These are phyloP conservation scores for Pyrus bretschneideri DNA, from an alignment of 306 rosid species.

Conservation along the genomic window DNA sequence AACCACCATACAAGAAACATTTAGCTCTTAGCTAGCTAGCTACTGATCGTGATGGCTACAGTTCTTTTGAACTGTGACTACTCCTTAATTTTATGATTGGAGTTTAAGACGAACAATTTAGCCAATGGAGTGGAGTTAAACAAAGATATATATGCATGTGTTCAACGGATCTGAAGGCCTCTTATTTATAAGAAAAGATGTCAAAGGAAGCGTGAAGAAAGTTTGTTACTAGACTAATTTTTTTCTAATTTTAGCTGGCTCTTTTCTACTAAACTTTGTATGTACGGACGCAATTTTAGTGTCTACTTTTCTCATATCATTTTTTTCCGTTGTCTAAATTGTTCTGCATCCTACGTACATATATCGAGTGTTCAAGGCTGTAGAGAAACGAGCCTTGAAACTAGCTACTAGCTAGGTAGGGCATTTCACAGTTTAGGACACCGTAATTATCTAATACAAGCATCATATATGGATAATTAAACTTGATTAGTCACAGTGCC, in stretches of 20 bases:
- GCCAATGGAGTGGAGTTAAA: no score
- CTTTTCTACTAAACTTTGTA: no score
- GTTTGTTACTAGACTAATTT: neutral
- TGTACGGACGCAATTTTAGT: no score
- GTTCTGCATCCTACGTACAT: neutral
- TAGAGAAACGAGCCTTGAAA: neutral
- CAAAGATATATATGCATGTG: no score
- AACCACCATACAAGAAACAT: constrained; percentile 10
- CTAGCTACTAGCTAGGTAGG: neutral
- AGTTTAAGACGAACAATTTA: neutral
- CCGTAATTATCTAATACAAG: neutral
- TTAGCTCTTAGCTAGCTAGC: neutral
- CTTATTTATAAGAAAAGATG: no score
- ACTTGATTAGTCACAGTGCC: neutral
- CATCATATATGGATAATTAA: neutral
- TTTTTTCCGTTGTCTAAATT: no score
- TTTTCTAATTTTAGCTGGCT: neutral
- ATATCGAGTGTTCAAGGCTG: neutral
- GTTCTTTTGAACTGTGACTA: neutral
- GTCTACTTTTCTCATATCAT: no score
- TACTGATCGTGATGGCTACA: neutral
- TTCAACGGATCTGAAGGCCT: no score
- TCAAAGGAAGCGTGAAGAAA: no score
- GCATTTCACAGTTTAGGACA: neutral
- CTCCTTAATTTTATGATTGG: neutral